Conservation (phyloP, 129 eudicot species). For the Chrysanthemum makinoi region DNA sequence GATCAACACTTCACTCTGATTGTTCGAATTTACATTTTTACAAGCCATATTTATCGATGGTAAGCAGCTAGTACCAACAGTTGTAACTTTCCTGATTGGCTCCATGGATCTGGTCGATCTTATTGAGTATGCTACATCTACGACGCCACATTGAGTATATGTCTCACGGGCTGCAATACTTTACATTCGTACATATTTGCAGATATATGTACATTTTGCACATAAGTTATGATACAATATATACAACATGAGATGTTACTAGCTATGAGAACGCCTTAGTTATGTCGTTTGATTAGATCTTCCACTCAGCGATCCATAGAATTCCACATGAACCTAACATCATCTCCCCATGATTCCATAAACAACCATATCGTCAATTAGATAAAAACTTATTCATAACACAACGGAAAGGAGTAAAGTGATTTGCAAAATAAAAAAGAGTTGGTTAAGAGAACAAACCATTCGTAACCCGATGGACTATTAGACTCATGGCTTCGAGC, state of each 20-base stretch:
- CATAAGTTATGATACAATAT: not conserved
- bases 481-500: slow-evolving; percentile 33
- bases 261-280: not conserved
- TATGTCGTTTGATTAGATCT: not conserved
- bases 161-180: slow-evolving; percentile 24
- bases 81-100: not conserved
- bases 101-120: slow-evolving; percentile 20
- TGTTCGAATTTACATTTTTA: slow-evolving; percentile 14
- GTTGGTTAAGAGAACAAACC: slow-evolving; percentile 29
- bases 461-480: slow-evolving; percentile 58
- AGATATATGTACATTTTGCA: not conserved
- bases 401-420: too few species aligned
- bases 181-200: not conserved
- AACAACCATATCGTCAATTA: not conserved
- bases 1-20: slow-evolving; percentile 28
- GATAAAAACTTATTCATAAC: not conserved
- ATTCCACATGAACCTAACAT: slow-evolving; percentile 62
- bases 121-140: slow-evolving; percentile 11
- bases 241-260: not conserved
- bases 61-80: not conserved
- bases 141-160: slow-evolving; percentile 21
- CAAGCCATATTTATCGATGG: not conserved
- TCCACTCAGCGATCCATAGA: slow-evolving; percentile 61
- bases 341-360: not conserved
- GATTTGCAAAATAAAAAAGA: too few species aligned